These are phyloP conservation scores for Solanum raphanifolium DNA, from an alignment of 257 asterid species.

Conservation along the genomic window DNA sequence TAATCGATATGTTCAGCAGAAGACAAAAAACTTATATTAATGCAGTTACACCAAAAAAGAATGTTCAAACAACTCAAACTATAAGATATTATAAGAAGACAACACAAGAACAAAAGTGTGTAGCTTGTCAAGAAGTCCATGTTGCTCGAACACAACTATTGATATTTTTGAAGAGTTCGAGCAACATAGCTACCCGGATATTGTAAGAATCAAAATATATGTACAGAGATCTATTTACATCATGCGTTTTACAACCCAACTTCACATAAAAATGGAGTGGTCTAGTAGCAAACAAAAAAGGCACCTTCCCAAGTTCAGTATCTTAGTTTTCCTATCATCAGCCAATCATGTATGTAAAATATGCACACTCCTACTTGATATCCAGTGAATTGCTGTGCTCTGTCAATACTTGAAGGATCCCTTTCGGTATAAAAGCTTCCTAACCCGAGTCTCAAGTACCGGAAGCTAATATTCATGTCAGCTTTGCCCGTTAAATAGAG, in stretches of 20 bases:
- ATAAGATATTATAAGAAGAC: neutral
- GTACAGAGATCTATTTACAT: conserved; percentile 3
- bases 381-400: neutral
- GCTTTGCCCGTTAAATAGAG: conserved; percentile 12
- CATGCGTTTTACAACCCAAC: neutral
- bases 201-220: neutral
- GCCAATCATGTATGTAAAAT: neutral
- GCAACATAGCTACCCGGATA: neutral
- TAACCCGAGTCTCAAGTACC: neutral
- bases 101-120: neutral
- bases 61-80: neutral
- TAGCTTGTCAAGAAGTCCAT: neutral
- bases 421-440: neutral
- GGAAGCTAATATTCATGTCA: neutral
- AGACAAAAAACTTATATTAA: neutral
- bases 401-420: neutral
- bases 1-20: neutral
- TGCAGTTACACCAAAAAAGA: neutral
- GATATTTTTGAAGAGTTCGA: neutral
- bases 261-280: neutral
- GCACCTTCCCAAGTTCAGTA: neutral
- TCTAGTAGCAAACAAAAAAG: neutral
- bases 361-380: neutral
- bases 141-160: neutral
- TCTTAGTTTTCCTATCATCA: conserved; percentile 1